Conservation (phyloP, 148 eudicot species). For the Fagopyrum esculentum region DNA sequence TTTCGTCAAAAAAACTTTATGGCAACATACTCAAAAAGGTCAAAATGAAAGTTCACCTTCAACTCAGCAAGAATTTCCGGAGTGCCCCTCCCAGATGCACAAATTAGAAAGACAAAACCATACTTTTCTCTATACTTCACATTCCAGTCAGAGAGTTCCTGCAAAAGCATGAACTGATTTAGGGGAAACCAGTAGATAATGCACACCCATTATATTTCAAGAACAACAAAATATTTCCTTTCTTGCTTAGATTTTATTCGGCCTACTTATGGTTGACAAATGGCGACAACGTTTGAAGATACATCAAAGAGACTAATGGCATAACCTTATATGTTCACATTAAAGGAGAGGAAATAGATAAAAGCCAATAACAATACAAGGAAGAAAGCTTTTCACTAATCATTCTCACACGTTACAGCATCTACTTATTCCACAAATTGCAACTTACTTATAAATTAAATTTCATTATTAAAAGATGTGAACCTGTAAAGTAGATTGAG, state of each 20-base stretch:
- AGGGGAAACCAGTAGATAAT: slow-evolving; percentile 2
- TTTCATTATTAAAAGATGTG: background rate
- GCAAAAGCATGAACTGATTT: slow-evolving; percentile 11
- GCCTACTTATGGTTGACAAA: background rate
- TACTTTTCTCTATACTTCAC: slow-evolving; percentile 58
- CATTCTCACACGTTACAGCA: background rate
- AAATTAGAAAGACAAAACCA: slow-evolving; percentile 83
- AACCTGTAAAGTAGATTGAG: slow-evolving; percentile 57
- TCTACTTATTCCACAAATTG: background rate
- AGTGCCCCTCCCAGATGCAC: slow-evolving; percentile 84
- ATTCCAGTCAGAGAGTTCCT: slow-evolving; percentile 88
- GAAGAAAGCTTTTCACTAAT: background rate
- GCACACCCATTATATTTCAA: background rate
- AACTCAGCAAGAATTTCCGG: slow-evolving; percentile 77
- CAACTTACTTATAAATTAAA: background rate
- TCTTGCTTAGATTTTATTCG: background rate
- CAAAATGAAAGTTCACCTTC: slow-evolving; percentile 42
- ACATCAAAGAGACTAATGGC: background rate
- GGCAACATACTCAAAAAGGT: background rate
- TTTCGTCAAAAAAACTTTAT: background rate
- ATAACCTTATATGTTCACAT: background rate
- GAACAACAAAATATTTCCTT: background rate
- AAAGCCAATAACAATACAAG: background rate
- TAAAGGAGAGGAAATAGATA: background rate
- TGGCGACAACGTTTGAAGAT: background rate